A percentile compares a stretch with the other conserved stretches of the same genome.
phyloP scores from a whole-genome alignment of 495 filamentous ascomycete genomes.

The Bacidia gigantensis region DNA sequence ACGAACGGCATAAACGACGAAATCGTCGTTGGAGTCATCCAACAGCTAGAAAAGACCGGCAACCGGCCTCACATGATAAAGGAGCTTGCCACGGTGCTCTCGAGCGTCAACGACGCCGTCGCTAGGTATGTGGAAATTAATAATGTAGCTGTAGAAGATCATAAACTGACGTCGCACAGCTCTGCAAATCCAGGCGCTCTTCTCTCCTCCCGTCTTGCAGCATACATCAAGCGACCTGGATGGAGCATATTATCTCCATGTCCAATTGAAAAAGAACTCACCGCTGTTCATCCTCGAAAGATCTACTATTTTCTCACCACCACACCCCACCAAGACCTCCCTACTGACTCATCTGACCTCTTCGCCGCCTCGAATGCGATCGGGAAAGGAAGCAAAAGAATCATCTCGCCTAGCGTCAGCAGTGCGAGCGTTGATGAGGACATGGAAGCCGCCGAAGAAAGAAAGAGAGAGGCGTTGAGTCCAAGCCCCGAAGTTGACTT shows the following conservation, averaged over 20 bases:
- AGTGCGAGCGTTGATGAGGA: conserved; percentile 53
- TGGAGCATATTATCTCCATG: conserved; percentile 75
- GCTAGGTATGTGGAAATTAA: conserved; percentile 55
- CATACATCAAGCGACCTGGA: conserved; percentile 70
- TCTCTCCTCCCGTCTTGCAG: conserved; percentile 78
- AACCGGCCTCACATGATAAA: conserved; percentile 92
- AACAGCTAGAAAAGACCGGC: conserved; percentile 80
- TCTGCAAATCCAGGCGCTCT: conserved; percentile 92
- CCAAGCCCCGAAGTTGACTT: conserved; percentile 90
- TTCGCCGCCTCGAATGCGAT: conserved; percentile 24
- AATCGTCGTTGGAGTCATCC: conserved; percentile 82
- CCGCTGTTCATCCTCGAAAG: conserved; percentile 81
- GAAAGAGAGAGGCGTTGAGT: conserved; percentile 61
- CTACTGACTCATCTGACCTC: conserved; percentile 49
- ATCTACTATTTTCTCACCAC: conserved; percentile 94
- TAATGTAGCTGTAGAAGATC: not conserved
- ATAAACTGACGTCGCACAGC: conserved; percentile 39
- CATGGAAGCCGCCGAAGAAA: conserved; percentile 54
- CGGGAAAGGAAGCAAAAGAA: conserved; percentile 32
- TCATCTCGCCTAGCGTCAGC: conserved; percentile 77
- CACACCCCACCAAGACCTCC: conserved; percentile 66
- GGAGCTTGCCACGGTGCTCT: conserved; percentile 73
- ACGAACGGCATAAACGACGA: conserved; percentile 85
- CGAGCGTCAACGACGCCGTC: conserved; percentile 63
- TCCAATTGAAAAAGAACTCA: conserved; percentile 82